Conservation (phyloP, 139 green algal species). For the Tetradesmus lagerheimii region DNA sequence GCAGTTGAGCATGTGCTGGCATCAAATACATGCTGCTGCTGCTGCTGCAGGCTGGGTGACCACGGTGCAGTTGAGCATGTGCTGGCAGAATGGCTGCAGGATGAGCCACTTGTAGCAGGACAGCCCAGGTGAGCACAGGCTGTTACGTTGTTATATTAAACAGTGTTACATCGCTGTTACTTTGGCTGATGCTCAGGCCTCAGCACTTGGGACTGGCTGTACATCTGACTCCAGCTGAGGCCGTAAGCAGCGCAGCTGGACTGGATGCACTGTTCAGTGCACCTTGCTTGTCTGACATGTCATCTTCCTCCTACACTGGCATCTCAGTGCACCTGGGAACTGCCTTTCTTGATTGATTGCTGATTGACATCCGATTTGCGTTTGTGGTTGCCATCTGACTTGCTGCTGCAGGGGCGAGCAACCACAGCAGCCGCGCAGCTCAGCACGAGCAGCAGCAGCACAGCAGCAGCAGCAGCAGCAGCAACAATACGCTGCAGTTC, state of each 20-base stretch:
- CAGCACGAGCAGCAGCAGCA: constrained; percentile 10
- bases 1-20: constrained; percentile 15
- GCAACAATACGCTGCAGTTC: background rate
- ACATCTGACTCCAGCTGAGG: too few species aligned
- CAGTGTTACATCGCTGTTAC: too few species aligned
- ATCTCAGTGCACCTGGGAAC: too few species aligned
- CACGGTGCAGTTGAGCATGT: background rate
- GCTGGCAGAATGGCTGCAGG: constrained; percentile 11
- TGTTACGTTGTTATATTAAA: background rate
- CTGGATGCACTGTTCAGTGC: too few species aligned
- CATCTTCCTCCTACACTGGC: too few species aligned
- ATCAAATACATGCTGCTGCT: constrained; percentile 6
- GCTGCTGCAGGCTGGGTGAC: constrained; percentile 21
- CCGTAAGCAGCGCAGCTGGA: too few species aligned
- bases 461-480: background rate
- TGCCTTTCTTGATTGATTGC: too few species aligned
- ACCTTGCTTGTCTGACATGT: too few species aligned
- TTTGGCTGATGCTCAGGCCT: too few species aligned
- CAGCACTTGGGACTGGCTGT: too few species aligned
- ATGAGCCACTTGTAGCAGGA: background rate
- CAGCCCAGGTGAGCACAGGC: background rate
- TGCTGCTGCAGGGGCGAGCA: background rate
- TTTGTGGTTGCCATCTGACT: too few species aligned
- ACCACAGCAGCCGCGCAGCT: background rate
- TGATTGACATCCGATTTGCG: too few species aligned